Evolutionary conservation across 2,329 filamentous ascomycete genomes (phyloP).

Genomic region (Thyridium curvatum): DNA sequence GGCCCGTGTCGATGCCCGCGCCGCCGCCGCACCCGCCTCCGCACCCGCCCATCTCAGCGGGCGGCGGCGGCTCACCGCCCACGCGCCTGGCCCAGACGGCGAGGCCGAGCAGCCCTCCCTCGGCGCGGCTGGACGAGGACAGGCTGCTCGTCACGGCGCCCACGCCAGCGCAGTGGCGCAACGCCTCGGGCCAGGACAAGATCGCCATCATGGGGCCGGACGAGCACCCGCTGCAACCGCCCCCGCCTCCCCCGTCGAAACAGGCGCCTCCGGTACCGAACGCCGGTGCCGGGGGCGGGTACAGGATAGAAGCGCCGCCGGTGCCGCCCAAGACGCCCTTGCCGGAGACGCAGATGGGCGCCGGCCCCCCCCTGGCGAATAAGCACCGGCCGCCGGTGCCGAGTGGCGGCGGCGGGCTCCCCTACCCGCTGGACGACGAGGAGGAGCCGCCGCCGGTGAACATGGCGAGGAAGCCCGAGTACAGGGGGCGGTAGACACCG

Average conservation of each 20-base stretch:
- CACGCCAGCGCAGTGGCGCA: conserved; percentile 52
- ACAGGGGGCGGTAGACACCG: conserved; percentile 17
- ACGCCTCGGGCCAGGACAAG: conserved; percentile 57
- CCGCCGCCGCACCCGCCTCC: conserved; percentile 12
- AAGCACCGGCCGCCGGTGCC: too few relatives aligned
- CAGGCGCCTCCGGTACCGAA: too few relatives aligned
- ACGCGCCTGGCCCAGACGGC: too few relatives aligned
- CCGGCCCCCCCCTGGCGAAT: conserved; percentile 18
- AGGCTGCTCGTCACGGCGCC: conserved; percentile 50
- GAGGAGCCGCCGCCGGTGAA: conserved; percentile 74
- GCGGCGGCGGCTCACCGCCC: too few relatives aligned
- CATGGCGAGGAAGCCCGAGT: conserved; percentile 78
- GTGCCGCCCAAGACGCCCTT: conserved; percentile 74
- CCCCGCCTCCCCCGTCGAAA: too few relatives aligned
- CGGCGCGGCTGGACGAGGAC: conserved; percentile 34
- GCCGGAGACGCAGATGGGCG: conserved; percentile 37
- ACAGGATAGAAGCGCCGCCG: conserved; percentile 54
- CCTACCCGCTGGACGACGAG: conserved; percentile 75
- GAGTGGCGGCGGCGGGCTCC: conserved; percentile 36
- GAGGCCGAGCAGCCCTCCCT: conserved; percentile 1
- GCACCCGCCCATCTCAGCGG: too few relatives aligned
- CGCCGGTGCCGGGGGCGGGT: too few relatives aligned
- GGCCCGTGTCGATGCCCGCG: conserved; percentile 21
- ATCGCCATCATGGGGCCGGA: conserved; percentile 58
- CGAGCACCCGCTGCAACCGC: conserved; percentile 41